Conservation (phyloP, 2,329 filamentous ascomycete genomes). For the Alternaria ethzedia region DNA sequence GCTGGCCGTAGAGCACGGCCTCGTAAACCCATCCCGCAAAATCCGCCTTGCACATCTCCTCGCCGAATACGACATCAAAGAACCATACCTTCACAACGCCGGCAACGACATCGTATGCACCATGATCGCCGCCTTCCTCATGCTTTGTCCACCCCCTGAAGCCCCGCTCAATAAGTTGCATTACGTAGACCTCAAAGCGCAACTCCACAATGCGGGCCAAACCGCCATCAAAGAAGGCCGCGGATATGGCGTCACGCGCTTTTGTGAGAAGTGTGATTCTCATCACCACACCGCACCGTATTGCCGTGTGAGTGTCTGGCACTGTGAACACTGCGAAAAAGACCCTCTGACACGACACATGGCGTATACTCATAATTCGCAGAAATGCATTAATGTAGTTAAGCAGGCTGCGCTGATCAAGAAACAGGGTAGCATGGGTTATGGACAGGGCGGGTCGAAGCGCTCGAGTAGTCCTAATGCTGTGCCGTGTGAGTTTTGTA, state of each 20-base stretch:
- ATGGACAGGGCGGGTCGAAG: neutral
- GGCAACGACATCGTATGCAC: conserved; percentile 22
- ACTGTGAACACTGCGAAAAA: neutral
- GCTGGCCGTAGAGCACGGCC: conserved; percentile 16
- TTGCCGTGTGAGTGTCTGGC: neutral
- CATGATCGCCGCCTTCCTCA: conserved; percentile 11
- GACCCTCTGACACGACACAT: neutral
- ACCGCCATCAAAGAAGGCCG: neutral
- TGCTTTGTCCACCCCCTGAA: neutral
- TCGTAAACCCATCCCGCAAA: neutral
- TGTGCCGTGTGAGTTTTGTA: conserved; percentile 8
- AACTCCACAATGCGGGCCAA: neutral
- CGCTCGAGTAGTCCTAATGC: neutral
- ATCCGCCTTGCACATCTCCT: conserved; percentile 10
- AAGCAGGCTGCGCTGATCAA: neutral
- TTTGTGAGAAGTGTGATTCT: neutral
- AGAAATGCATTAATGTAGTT: neutral
- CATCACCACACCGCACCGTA: neutral
- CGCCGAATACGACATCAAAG: neutral
- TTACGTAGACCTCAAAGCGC: neutral
- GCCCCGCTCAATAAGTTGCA: neutral
- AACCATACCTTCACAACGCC: conserved; percentile 20
- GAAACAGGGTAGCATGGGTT: neutral
- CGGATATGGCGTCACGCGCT: neutral
- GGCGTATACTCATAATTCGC: neutral